Base-by-base conservation (phyloP, 257 asterid species). In the Solanum chiquidenum region DNA sequence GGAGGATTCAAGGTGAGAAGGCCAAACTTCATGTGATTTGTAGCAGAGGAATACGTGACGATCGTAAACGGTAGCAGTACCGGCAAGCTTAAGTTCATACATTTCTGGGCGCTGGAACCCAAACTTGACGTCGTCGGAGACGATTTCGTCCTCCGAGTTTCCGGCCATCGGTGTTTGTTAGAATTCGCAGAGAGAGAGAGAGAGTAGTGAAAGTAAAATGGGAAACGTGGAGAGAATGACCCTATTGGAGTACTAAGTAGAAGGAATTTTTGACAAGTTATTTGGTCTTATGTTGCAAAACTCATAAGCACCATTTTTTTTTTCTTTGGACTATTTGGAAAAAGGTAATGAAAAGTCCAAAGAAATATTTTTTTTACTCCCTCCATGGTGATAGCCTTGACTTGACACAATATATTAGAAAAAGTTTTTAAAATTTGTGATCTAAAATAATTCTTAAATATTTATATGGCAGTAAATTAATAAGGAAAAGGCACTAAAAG, bases 21-120 rank as follows among this genome's bases (percentile, higher is more conserved):
- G 98, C 99, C 99, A 98, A 42, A 91, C 69, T 29, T 94, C 93
- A 87, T 94, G 95, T 87, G 99, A 91, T 92, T 94, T 93, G 94
- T 96, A 96, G 91, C 96, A 92, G 88, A 98, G 98, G 91, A 98
- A 98, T 74, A 95, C 82, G 93, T 97, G 99, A 87, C 99, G 99
- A 1, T 92, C 95, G 94, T 93, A 94, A 92, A 91, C 87, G 90
- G 69, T 49, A 87, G 96, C 96, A 49, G 98, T 93, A 38, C 95
- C 98, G 83, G 95, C 88, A 87, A 97, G 94, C 86, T 89, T 91
- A 88, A 55, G 49, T 38, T 90, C 25, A 93, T 89, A 93, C 99
- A 97, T 96, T 93, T 97, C 99, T 69, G 89, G 27, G 14, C 99
- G 93, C 72, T 94, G 91, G 89, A 97, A 97, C 68, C 99, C 99